Percentiles rank a stretch among this genome's conserved stretches.
Conservation (phyloP, 805 yeast genomes). For the Komagataella pastoris region DNA sequence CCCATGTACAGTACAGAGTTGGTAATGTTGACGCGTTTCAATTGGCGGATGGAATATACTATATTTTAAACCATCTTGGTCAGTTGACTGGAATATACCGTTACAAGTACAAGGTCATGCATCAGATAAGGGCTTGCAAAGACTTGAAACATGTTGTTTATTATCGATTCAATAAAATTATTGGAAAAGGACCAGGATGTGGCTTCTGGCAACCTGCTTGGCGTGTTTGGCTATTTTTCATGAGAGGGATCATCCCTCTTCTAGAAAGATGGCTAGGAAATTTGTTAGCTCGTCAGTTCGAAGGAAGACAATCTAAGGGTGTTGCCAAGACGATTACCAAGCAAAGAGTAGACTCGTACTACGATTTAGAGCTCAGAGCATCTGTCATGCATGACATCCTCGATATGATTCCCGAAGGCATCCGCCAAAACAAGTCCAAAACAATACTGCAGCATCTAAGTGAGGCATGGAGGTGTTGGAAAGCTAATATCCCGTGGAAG, state of each 20-base stretch:
- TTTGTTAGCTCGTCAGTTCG: slow-evolving; percentile 82
- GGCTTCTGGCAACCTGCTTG: slow-evolving; percentile 99
- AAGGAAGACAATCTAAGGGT: slow-evolving; percentile 87
- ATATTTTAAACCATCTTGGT: slow-evolving; percentile 85
- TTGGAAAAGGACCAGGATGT: slow-evolving; percentile 97
- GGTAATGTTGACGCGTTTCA: slow-evolving; percentile 91
- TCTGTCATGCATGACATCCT: slow-evolving; percentile 91
- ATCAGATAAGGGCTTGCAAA: slow-evolving; percentile 90
- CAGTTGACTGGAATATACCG: slow-evolving; percentile 94
- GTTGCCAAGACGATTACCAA: slow-evolving; percentile 90
- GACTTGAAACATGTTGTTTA: slow-evolving; percentile 90
- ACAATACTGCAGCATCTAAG: slow-evolving; percentile 85
- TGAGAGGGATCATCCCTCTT: slow-evolving; percentile 85
- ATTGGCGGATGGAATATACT: slow-evolving; percentile 87
- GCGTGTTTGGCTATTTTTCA: slow-evolving; percentile 89
- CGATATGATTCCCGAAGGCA: slow-evolving; percentile 95
- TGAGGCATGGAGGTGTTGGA: slow-evolving; percentile 99
- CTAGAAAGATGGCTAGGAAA: slow-evolving; percentile 94
- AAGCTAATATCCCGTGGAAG: slow-evolving; percentile 96
- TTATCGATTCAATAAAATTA: slow-evolving; percentile 65
- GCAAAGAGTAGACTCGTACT: slow-evolving; percentile 90
- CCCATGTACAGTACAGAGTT: slow-evolving; percentile 81
- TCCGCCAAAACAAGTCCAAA: slow-evolving; percentile 75
- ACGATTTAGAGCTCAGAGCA: slow-evolving; percentile 84
- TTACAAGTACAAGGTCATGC: slow-evolving; percentile 96